phyloP scores from a whole-genome alignment of 139 green algal genomes.

The Auxenochlorella protothecoides region DNA sequence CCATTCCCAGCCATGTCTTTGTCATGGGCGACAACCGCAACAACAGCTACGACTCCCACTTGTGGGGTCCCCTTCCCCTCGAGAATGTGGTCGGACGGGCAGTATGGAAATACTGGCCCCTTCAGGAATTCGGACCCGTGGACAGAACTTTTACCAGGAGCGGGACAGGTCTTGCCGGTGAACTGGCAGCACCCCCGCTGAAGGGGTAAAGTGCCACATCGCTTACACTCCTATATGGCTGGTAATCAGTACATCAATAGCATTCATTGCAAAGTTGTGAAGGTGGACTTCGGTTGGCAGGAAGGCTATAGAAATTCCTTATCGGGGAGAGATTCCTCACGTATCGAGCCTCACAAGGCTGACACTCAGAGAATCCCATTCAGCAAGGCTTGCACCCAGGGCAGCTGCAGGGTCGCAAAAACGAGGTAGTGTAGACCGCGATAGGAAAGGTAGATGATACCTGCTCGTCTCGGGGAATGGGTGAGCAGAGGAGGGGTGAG shows the following conservation, averaged over 20 bases:
- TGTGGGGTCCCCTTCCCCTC: slow-evolving; percentile 87
- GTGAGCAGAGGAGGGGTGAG: too few relatives aligned
- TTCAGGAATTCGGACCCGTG: slow-evolving; percentile 43
- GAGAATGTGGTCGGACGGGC: slow-evolving; percentile 82
- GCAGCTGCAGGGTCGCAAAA: too few relatives aligned
- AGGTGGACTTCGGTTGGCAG: too few relatives aligned
- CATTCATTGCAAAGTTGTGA: too few relatives aligned
- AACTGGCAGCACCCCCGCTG: background rate
- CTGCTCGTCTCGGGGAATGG: background rate
- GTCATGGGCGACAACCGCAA: slow-evolving; percentile 99
- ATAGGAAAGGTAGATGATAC: slow-evolving; percentile 14
- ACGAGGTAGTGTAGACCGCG: slow-evolving; percentile 1
- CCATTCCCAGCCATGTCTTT: slow-evolving; percentile 61
- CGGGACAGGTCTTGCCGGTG: slow-evolving; percentile 12
- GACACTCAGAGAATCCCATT: slow-evolving; percentile 4
- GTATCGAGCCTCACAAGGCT: background rate
- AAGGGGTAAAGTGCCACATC: background rate
- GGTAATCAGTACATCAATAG: too few relatives aligned
- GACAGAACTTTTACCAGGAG: slow-evolving; percentile 29
- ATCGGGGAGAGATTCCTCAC: background rate
- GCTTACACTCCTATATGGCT: too few relatives aligned
- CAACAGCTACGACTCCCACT: slow-evolving; percentile 96
- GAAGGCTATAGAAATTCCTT: background rate
- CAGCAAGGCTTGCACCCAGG: background rate
- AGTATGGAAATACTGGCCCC: slow-evolving; percentile 88